These are phyloP conservation scores for Acer negundo DNA, from an alignment of 345 rosid genomes.

Conservation along the genomic window DNA sequence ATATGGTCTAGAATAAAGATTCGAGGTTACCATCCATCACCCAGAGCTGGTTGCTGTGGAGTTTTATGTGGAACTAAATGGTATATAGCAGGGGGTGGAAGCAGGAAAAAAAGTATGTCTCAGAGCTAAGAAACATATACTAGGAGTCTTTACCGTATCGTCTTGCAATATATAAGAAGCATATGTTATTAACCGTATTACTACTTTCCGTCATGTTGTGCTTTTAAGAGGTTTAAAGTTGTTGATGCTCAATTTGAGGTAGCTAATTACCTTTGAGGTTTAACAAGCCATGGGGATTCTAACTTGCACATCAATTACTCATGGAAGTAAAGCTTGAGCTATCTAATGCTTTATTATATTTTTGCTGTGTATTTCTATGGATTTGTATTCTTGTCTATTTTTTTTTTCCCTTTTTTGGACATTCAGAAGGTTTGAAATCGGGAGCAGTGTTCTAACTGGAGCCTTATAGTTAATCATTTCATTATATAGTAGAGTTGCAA, in stretches of 20 bases:
- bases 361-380: neutral
- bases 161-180: neutral
- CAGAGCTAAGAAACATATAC: constrained; percentile 20
- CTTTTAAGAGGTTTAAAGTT: neutral
- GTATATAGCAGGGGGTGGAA: constrained; percentile 98
- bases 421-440: neutral
- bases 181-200: neutral
- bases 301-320: neutral
- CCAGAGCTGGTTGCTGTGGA: constrained; percentile 93
- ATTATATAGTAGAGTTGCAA: neutral
- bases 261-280: neutral
- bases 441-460: neutral
- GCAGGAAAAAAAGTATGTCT: constrained; percentile 84
- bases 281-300: neutral
- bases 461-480: neutral
- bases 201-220: neutral
- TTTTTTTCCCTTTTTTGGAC: neutral
- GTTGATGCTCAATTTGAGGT: neutral
- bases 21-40: constrained; percentile 90
- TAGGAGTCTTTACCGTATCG: neutral
- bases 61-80: constrained; percentile 89
- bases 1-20: constrained; percentile 94
- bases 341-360: neutral
- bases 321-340: neutral
- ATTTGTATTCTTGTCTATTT: neutral